A percentile compares a stretch with the other conserved stretches of the same genome.
These are phyloP conservation scores for Rheum nobile DNA, from an alignment of 148 eudicot species.

Conservation along the genomic window DNA sequence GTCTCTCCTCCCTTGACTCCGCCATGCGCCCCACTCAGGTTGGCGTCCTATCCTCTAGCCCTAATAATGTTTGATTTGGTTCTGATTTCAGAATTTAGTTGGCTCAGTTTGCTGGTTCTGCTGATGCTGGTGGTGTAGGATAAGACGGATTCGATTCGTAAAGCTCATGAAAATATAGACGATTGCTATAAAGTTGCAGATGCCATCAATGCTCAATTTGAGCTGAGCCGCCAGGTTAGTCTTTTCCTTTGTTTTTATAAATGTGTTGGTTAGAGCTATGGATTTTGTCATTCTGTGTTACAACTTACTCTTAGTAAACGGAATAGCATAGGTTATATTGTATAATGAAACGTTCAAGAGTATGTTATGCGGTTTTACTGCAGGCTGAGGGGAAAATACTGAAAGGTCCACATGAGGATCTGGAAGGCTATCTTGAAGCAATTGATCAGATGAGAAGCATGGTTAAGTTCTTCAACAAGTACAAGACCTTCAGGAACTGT, in stretches of 20 bases:
- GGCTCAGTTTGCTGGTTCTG: not conserved
- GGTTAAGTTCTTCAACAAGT: constrained; percentile 61
- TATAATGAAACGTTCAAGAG: too few relatives aligned
- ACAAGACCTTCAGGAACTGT: constrained; percentile 88
- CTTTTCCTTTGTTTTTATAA: not conserved
- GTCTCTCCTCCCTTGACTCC: constrained; percentile 89
- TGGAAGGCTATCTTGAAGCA: constrained; percentile 92
- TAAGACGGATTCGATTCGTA: constrained; percentile 70
- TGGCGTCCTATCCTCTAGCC: not conserved
- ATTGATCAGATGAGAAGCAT: constrained; percentile 83
- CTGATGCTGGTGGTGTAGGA: constrained; percentile 32
- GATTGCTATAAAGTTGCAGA: constrained; percentile 83
- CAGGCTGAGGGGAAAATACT: constrained; percentile 94
- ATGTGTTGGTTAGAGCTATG: too few relatives aligned
- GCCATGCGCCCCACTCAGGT: constrained; percentile 99
- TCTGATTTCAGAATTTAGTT: not conserved
- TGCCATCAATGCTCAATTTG: constrained; percentile 66
- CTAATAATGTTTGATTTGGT: not conserved
- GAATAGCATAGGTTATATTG: too few relatives aligned
- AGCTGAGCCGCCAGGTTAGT: constrained; percentile 67
- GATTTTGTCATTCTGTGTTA: too few relatives aligned
- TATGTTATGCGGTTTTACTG: constrained; percentile 6
- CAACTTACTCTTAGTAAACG: too few relatives aligned
- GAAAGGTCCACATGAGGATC: constrained; percentile 95
- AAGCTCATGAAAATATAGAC: constrained; percentile 87